Percentiles rank a stretch among this genome's conserved stretches.
These are phyloP conservation scores for Colletotrichum endophyticum DNA, from an alignment of 2,329 filamentous ascomycete species.

Conservation along the genomic window DNA sequence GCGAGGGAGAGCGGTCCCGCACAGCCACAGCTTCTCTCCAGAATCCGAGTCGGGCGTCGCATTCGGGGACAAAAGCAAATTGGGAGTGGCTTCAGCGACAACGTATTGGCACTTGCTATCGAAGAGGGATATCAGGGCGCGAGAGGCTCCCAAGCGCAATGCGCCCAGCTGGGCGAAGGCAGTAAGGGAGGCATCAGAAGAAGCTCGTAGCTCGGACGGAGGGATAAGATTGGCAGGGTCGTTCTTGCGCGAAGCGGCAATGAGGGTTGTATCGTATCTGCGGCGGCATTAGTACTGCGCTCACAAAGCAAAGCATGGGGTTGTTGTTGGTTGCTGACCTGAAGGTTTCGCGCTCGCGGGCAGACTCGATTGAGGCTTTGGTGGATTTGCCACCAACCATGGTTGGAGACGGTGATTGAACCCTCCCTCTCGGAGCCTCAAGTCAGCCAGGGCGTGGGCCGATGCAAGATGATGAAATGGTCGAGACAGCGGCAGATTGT, in stretches of 20 bases:
- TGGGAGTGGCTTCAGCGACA: constrained; percentile 54
- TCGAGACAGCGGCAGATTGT: neutral
- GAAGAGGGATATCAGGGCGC: constrained; percentile 57
- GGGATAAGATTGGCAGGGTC: constrained; percentile 23
- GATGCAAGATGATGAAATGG: neutral
- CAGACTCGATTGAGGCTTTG: constrained; percentile 20
- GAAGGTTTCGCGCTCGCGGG: constrained; percentile 34
- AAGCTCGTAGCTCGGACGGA: constrained; percentile 27
- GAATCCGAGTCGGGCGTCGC: neutral
- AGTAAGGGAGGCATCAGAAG: constrained; percentile 44
- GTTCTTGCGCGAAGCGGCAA: constrained; percentile 20
- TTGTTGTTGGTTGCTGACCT: constrained; percentile 17
- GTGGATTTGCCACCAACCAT: neutral
- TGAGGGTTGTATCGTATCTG: constrained; percentile 17
- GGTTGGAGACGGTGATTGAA: neutral
- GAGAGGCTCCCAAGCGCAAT: constrained; percentile 40
- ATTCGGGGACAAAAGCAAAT: constrained; percentile 37
- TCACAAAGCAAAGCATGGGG: neutral
- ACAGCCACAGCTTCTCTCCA: constrained; percentile 24
- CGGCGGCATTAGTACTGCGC: neutral
- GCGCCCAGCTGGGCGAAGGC: constrained; percentile 55
- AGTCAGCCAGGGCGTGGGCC: neutral
- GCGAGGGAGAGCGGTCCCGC: constrained; percentile 33
- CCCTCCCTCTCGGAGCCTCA: neutral
- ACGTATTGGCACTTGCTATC: constrained; percentile 52